Conservation (phyloP, 495 filamentous ascomycete species). For the Hypoxylon cercidicola region DNA sequence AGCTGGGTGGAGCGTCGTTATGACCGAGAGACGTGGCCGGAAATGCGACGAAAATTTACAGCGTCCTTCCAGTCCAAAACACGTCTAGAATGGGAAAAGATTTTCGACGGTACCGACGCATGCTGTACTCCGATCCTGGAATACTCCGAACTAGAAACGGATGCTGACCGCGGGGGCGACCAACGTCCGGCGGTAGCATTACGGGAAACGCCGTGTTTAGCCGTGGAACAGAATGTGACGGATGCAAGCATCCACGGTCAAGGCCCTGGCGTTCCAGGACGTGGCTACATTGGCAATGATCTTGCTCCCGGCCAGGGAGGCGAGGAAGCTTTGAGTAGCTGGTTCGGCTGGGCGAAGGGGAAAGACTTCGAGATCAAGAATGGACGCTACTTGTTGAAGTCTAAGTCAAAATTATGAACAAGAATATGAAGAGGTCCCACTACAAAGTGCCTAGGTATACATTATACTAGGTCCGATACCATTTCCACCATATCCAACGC, state of each 20-base stretch:
- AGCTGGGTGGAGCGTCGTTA: conserved; percentile 64
- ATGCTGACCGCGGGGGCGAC: conserved; percentile 67
- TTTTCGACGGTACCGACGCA: conserved; percentile 91
- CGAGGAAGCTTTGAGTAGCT: conserved; percentile 72
- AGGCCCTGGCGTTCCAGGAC: conserved; percentile 60
- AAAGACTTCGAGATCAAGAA: conserved; percentile 72
- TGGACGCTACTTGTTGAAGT: conserved; percentile 65
- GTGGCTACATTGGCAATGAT: conserved; percentile 70
- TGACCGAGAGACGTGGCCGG: conserved; percentile 72
- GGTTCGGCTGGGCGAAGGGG: conserved; percentile 82
- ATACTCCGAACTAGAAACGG: conserved; percentile 74
- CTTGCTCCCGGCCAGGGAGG: conserved; percentile 77
- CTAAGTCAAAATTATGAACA: conserved; percentile 61
- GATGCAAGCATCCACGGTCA: conserved; percentile 55
- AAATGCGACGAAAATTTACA: conserved; percentile 68
- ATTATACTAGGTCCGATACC: conserved; percentile 1
- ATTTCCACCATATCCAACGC: conserved; percentile 10
- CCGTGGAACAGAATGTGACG: conserved; percentile 54
- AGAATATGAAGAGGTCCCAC: conserved; percentile 3
- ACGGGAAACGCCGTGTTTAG: conserved; percentile 68
- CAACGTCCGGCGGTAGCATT: conserved; percentile 81
- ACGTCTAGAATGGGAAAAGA: conserved; percentile 79
- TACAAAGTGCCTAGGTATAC: conserved; percentile 3
- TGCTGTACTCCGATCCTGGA: conserved; percentile 89
- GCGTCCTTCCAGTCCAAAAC: conserved; percentile 76